Evolutionary conservation across 2,329 filamentous ascomycete genomes (phyloP).

Genomic region (Colletotrichum plurivorum): DNA sequence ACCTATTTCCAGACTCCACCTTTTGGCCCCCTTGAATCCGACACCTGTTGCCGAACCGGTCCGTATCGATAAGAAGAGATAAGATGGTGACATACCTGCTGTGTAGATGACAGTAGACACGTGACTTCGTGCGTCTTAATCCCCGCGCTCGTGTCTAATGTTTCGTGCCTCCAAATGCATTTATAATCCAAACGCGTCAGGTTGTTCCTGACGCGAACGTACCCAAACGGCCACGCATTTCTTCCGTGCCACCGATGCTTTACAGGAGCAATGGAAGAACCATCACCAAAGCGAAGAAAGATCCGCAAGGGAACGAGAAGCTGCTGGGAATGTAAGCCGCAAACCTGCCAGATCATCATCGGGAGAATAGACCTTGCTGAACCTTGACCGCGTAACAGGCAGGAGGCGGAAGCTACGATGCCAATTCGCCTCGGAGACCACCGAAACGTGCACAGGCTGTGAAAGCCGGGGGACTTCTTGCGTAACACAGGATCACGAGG

Average conservation of each 20-base stretch:
- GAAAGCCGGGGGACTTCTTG: constrained; percentile 59
- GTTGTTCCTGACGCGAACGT: no score
- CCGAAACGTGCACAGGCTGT: constrained; percentile 61
- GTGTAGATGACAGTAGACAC: not conserved
- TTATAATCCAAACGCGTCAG: no score
- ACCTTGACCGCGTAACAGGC: not conserved
- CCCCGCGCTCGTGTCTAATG: not conserved
- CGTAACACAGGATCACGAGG: constrained; percentile 62
- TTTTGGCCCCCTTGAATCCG: not conserved
- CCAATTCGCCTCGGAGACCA: constrained; percentile 54
- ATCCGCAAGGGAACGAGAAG: constrained; percentile 68
- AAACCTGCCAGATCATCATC: not conserved
- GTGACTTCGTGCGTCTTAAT: not conserved
- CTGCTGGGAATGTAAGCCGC: constrained; percentile 67
- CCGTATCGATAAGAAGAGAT: not conserved
- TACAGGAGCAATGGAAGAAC: not conserved
- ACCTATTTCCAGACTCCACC: not conserved
- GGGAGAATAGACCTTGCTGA: no score
- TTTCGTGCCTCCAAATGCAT: not conserved
- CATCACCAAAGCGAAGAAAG: constrained; percentile 45
- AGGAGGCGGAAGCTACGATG: constrained; percentile 68
- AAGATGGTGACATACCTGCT: no score
- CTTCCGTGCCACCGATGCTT: not conserved
- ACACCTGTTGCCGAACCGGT: not conserved
- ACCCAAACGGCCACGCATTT: not conserved